Evolutionary conservation across 305 asterid species (phyloP).

Genomic region (Solanum hybrid): DNA sequence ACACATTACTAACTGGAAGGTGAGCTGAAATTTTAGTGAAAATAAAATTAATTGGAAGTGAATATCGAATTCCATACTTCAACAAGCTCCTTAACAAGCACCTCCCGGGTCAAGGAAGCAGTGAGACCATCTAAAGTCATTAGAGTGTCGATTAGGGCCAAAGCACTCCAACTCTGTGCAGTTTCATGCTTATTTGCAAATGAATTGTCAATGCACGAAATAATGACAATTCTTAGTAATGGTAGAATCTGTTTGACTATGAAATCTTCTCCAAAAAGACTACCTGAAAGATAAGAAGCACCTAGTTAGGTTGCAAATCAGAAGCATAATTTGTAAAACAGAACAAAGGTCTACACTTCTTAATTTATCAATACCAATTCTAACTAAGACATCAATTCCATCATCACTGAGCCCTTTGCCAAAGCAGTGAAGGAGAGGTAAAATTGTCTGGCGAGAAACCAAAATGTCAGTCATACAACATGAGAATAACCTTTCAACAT

Average conservation of each 20-base stretch:
- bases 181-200: slow-evolving; percentile 60
- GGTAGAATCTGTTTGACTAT: slow-evolving; percentile 77
- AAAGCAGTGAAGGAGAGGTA: slow-evolving; percentile 80
- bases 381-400: slow-evolving; percentile 76
- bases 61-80: slow-evolving; percentile 43
- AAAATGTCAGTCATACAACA: slow-evolving; percentile 11
- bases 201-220: slow-evolving; percentile 54
- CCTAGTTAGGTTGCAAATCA: neutral
- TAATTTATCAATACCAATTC: slow-evolving; percentile 60
- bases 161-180: slow-evolving; percentile 73
- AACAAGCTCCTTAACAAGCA: slow-evolving; percentile 68
- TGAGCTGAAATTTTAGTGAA: neutral
- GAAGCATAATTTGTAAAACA: neutral
- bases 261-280: slow-evolving; percentile 74
- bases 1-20: slow-evolving; percentile 5
- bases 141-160: slow-evolving; percentile 70
- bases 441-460: slow-evolving; percentile 60
- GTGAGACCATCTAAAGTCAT: slow-evolving; percentile 67
- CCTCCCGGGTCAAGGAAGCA: slow-evolving; percentile 53
- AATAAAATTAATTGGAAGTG: neutral
- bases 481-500: neutral
- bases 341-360: neutral
- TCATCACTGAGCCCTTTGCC: slow-evolving; percentile 92
- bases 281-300: slow-evolving; percentile 49
- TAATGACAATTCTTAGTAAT: slow-evolving; percentile 44